phyloP scores from a whole-genome alignment of 805 yeast genomes.

The Ogataea ganodermae region DNA sequence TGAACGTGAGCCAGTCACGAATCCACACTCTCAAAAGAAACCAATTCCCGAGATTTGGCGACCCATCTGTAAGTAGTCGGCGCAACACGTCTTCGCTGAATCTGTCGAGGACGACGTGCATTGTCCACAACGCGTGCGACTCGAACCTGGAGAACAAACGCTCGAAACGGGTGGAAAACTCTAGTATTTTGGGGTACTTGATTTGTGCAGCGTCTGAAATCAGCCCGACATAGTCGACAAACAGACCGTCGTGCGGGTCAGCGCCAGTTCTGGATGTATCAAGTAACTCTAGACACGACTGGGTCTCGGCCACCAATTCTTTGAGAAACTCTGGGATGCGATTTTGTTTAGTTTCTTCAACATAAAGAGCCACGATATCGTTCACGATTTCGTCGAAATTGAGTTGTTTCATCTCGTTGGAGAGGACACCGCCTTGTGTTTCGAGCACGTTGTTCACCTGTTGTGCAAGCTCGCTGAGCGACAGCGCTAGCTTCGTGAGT shows the following conservation, averaged over 20 bases:
- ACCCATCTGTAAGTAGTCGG: not conserved
- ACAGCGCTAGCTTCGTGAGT: not conserved
- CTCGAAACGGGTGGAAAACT: slow-evolving; percentile 2
- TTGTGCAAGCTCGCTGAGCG: slow-evolving; percentile 7
- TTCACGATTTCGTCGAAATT: slow-evolving; percentile 5
- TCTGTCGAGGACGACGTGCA: slow-evolving; percentile 2
- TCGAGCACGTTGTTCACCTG: slow-evolving; percentile 2
- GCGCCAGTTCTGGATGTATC: not conserved
- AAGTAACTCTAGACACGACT: not conserved
- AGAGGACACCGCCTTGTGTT: not conserved
- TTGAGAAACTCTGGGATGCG: not conserved
- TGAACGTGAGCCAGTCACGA: slow-evolving; percentile 15
- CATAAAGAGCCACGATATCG: not conserved
- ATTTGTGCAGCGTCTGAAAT: not conserved
- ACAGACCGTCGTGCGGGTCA: not conserved
- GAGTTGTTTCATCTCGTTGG: slow-evolving; percentile 4
- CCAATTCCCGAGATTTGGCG: slow-evolving; percentile 16
- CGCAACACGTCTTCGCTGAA: slow-evolving; percentile 1
- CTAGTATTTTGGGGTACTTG: not conserved
- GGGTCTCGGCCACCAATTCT: not conserved
- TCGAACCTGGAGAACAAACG: slow-evolving; percentile 3
- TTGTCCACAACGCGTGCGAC: slow-evolving; percentile 1
- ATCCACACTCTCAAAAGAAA: slow-evolving; percentile 12
- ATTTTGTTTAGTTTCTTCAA: not conserved
- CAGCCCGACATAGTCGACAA: not conserved